phyloP scores from a whole-genome alignment of 169 alveolate genomes.

The Cryptosporidium canis region DNA sequence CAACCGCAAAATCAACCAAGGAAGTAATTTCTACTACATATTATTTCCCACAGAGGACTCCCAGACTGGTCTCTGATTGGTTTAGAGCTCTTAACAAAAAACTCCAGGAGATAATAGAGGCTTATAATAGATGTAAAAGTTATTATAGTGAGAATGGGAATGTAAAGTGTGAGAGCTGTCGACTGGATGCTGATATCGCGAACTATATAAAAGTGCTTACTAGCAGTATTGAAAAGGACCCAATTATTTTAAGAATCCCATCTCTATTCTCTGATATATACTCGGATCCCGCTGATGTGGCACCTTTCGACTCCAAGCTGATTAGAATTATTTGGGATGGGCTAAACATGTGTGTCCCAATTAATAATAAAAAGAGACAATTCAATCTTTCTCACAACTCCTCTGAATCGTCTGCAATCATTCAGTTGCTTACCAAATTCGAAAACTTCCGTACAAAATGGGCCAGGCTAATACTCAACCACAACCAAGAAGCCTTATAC shows the following conservation, averaged over 20 bases:
- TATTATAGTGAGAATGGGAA: slow-evolving; percentile 59
- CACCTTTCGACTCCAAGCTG: slow-evolving; percentile 53
- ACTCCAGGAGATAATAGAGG: not conserved
- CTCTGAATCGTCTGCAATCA: slow-evolving; percentile 9
- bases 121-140: slow-evolving; percentile 34
- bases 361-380: slow-evolving; percentile 2
- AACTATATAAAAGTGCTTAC: not conserved
- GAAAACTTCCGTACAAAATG: slow-evolving; percentile 49
- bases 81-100: slow-evolving; percentile 33
- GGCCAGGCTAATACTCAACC: slow-evolving; percentile 52
- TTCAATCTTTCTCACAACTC: not conserved
- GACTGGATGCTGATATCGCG: not conserved
- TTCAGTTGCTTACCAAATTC: slow-evolving; percentile 14
- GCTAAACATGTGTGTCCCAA: slow-evolving; percentile 24
- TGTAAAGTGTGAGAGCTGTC: slow-evolving; percentile 7
- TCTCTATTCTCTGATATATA: slow-evolving; percentile 53
- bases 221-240: slow-evolving; percentile 33
- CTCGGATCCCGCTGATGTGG: slow-evolving; percentile 28
- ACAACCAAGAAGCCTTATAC: slow-evolving; percentile 55
- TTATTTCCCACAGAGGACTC: slow-evolving; percentile 60
- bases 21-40: not conserved
- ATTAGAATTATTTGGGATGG: slow-evolving; percentile 58
- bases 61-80: slow-evolving; percentile 58
- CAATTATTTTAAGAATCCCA: slow-evolving; percentile 41
- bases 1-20: not conserved